Conservation (phyloP, 306 rosid species). For the Trifolium subterraneum region DNA sequence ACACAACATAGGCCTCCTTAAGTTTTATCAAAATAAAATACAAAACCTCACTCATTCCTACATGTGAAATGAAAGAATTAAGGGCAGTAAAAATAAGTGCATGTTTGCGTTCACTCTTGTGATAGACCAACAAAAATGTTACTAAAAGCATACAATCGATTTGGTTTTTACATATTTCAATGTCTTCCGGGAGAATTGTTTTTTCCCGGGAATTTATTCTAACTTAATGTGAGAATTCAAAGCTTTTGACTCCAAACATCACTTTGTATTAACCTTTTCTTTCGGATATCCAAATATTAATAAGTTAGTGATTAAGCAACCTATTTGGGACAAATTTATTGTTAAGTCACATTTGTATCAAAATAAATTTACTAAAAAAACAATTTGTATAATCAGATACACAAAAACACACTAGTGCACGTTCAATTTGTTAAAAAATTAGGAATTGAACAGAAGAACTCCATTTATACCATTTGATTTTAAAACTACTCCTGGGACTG, state of each 20-base stretch:
- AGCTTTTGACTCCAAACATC: too few relatives aligned
- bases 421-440: too few relatives aligned
- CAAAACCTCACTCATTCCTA: not conserved
- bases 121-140: not conserved
- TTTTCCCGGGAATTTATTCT: not conserved
- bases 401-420: too few relatives aligned
- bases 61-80: constrained; percentile 14
- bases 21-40: not conserved
- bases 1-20: not conserved
- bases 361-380: not conserved
- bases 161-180: not conserved
- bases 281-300: too few relatives aligned
- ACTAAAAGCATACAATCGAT: not conserved
- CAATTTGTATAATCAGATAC: not conserved
- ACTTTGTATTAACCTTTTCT: too few relatives aligned
- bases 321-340: too few relatives aligned
- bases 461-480: not conserved
- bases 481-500: too few relatives aligned
- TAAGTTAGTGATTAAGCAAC: too few relatives aligned
- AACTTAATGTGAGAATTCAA: too few relatives aligned
- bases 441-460: too few relatives aligned
- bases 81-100: not conserved
- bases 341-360: not conserved
- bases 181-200: not conserved
- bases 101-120: not conserved